Evolutionary conservation across 257 asterid species (phyloP), one percentile per base, ranked within the genome.

Genomic region (Verbena officinalis): DNA sequence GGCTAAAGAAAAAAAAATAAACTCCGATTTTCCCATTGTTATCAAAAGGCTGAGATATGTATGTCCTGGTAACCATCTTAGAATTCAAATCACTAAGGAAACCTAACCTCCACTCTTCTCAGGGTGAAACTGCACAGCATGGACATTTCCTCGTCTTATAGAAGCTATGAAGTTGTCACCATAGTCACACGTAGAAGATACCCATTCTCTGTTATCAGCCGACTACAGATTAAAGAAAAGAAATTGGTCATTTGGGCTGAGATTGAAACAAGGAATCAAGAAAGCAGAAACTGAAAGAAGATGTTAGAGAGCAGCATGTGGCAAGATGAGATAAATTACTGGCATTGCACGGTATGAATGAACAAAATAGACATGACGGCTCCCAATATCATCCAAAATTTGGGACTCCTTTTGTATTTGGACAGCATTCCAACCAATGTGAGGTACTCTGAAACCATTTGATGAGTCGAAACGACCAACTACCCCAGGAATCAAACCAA

Each of bases 81-180:
- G 43, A 65, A 17, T 44, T 64, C 38, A 39, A 5, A 69, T n/a
- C 42, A 44, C 16, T 44, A 13, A 27, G 44, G 53, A 52, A 61
- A 19, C 55, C 83, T 54, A 63, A 90, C 99, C 97, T 59, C 97
- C 99, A 81, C 97, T 93, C 84, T 90, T 93, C 80, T 93, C 99
- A 1, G 99, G 99, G 72, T 93, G 99, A 74, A 93, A 93, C 77
- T 93, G 99, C 56, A 90, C 99, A 15, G 97, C 99, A 15, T 90
- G 91, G 46, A 90, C 95, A 71, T 90, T 90, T 77, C 99, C 99
- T 75, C 79, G 77, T 74, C 86, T 80, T 63, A 93, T 73, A 46
- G 99, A 90, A 61, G 99, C 92, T 70, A 93, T 83, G 64, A 93
- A 93, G 55, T 78, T 69, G 66, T 70, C 85, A 9, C 95, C 97